Conservation (phyloP, 257 asterid species). For the Lavandula angustifolia region DNA sequence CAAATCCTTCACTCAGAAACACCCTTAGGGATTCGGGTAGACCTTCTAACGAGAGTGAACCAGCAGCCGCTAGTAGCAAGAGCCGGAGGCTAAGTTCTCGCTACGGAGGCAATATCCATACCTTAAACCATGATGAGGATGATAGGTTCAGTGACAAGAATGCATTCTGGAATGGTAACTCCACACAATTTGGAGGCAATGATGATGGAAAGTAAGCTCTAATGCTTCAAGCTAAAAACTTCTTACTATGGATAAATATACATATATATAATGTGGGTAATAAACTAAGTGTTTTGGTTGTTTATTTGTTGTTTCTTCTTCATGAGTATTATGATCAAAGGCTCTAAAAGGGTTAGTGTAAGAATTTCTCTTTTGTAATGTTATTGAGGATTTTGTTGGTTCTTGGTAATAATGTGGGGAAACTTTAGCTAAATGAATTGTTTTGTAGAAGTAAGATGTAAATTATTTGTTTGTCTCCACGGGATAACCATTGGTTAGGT, state of each 20-base stretch:
- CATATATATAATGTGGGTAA: background rate
- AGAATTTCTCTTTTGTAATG: background rate
- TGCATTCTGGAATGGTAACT: conserved; percentile 91
- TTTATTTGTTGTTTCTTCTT: background rate
- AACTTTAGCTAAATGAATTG: no score
- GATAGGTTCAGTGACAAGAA: conserved; percentile 54
- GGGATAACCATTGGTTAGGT: no score
- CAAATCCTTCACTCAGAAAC: conserved; percentile 51
- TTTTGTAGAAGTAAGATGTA: no score
- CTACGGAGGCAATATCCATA: conserved; percentile 85
- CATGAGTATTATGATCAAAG: background rate
- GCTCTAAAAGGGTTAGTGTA: background rate
- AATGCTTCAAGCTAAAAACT: background rate
- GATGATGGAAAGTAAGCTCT: conserved; percentile 47
- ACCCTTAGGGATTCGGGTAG: conserved; percentile 40
- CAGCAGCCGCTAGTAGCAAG: conserved; percentile 36
- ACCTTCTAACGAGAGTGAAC: conserved; percentile 40
- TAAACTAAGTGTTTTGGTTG: background rate
- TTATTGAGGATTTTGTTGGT: background rate
- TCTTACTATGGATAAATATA: background rate
- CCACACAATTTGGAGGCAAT: conserved; percentile 84
- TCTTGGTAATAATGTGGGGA: background rate
- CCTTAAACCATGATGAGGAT: conserved; percentile 73
- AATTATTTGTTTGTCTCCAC: no score
- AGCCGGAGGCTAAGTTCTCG: conserved; percentile 43